phyloP scores from a whole-genome alignment of 495 filamentous ascomycete genomes.

The Neurospora discreta region DNA sequence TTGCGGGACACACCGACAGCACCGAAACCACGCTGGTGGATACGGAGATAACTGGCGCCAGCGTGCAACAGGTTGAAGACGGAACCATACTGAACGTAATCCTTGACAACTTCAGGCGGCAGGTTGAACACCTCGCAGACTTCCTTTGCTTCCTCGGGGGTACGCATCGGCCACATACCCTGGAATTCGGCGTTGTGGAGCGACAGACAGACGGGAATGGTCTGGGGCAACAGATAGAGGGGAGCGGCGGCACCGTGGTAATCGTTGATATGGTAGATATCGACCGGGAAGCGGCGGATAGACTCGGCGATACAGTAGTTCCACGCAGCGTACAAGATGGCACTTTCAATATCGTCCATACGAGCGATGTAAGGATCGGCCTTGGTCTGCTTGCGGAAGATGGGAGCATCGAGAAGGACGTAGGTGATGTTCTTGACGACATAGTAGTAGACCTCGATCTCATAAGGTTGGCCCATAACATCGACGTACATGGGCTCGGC shows the following conservation, averaged over 20 bases:
- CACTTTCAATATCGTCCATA: constrained; percentile 65
- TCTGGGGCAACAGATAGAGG: constrained; percentile 54
- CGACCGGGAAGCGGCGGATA: constrained; percentile 49
- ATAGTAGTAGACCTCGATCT: constrained; percentile 58
- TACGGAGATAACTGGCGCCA: constrained; percentile 59
- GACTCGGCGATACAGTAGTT: constrained; percentile 59
- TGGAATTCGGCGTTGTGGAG: constrained; percentile 58
- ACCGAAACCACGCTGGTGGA: constrained; percentile 66
- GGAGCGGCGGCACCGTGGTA: constrained; percentile 68
- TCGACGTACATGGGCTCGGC: constrained; percentile 55
- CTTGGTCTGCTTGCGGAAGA: constrained; percentile 59
- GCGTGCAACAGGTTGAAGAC: constrained; percentile 67
- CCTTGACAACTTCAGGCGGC: constrained; percentile 32
- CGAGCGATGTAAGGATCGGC: constrained; percentile 58
- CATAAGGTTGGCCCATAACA: constrained; percentile 53
- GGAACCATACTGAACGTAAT: constrained; percentile 59
- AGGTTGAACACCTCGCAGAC: constrained; percentile 65
- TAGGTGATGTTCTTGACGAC: constrained; percentile 57
- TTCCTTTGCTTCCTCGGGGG: constrained; percentile 52
- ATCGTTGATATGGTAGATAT: constrained; percentile 74
- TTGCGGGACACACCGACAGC: constrained; percentile 66
- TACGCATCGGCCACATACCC: constrained; percentile 64
- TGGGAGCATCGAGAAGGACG: constrained; percentile 57
- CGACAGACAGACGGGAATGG: constrained; percentile 46
- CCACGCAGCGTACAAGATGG: constrained; percentile 66